These are phyloP conservation scores for Fusarium nelsonii DNA, from an alignment of 2,329 filamentous ascomycete genomes.

Conservation along the genomic window DNA sequence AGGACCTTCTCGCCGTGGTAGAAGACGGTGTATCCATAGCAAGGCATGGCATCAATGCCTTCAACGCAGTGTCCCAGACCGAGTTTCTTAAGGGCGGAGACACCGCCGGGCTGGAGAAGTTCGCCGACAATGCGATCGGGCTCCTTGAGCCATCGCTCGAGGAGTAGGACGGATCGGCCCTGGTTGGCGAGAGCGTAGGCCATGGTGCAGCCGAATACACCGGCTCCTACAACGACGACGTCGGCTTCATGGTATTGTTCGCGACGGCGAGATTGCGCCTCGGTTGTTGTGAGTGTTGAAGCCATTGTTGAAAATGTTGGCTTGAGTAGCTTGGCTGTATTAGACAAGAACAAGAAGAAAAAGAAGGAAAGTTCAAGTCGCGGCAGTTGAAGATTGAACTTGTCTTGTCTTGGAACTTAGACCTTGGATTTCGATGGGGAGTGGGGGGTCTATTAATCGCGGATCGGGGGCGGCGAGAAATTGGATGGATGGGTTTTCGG, in stretches of 20 bases:
- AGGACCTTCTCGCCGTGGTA: conserved; percentile 79
- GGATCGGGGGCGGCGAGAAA: conserved; percentile 42
- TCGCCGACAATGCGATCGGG: conserved; percentile 97
- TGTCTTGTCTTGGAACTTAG: conserved; percentile 23
- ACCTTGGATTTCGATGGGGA: conserved; percentile 34
- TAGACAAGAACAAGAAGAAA: not conserved
- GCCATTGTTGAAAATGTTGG: conserved; percentile 49
- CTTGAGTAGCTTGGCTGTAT: conserved; percentile 4
- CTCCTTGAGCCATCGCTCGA: conserved; percentile 90
- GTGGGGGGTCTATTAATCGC: conserved; percentile 36
- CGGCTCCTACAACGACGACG: conserved; percentile 91
- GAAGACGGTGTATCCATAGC: conserved; percentile 88
- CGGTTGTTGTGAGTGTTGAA: conserved; percentile 51
- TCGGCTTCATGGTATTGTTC: conserved; percentile 75
- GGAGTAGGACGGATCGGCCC: conserved; percentile 88
- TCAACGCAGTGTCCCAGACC: conserved; percentile 87
- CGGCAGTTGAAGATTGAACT: conserved; percentile 7
- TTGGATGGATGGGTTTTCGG: conserved; percentile 34
- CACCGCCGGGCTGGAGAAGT: conserved; percentile 91
- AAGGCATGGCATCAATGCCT: conserved; percentile 85
- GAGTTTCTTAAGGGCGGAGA: conserved; percentile 81
- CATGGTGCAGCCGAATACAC: conserved; percentile 87
- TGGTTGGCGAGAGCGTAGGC: conserved; percentile 89
- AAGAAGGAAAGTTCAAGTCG: conserved; percentile 4
- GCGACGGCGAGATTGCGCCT: conserved; percentile 63